A percentile compares a stretch with the other conserved stretches of the same genome.
These are phyloP conservation scores for Karstenula rhodostoma DNA, from an alignment of 2,329 filamentous ascomycete species.

Conservation along the genomic window DNA sequence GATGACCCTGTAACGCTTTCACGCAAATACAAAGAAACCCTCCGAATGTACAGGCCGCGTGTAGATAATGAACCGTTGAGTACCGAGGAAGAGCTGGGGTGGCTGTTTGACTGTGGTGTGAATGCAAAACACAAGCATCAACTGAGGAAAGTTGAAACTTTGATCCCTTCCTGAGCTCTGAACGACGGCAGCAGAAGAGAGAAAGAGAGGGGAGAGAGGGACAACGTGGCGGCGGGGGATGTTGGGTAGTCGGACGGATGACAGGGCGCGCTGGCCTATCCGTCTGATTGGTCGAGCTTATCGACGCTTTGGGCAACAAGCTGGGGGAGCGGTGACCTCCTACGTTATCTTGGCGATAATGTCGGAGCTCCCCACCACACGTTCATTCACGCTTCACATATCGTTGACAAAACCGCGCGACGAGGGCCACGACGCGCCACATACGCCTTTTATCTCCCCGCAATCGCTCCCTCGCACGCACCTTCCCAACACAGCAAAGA, in stretches of 20 bases:
- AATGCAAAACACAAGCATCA: neutral
- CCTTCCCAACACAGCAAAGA: neutral
- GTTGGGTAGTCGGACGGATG: slow-evolving; percentile 30
- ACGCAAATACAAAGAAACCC: slow-evolving; percentile 18
- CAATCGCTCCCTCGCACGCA: neutral
- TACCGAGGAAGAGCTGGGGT: slow-evolving; percentile 10
- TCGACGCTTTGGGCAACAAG: slow-evolving; percentile 40
- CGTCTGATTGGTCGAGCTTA: slow-evolving; percentile 38
- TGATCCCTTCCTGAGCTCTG: neutral
- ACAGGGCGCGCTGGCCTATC: slow-evolving; percentile 29
- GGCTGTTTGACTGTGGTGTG: neutral
- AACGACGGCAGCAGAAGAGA: slow-evolving; percentile 3
- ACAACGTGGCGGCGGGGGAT: slow-evolving; percentile 26
- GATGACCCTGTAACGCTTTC: slow-evolving; percentile 19
- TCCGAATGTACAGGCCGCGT: slow-evolving; percentile 10
- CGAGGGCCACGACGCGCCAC: neutral
- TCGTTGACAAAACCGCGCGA: slow-evolving; percentile 7
- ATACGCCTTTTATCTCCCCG: neutral
- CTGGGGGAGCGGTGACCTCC: slow-evolving; percentile 18
- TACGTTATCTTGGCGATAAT: slow-evolving; percentile 24
- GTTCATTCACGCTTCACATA: neutral
- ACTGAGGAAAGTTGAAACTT: neutral
- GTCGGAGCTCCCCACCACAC: slow-evolving; percentile 28
- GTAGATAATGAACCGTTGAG: slow-evolving; percentile 20
- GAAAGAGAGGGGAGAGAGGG: slow-evolving; percentile 14